Evolutionary conservation across 768 basidiomycete species (phyloP), one percentile per base, ranked within the genome.

Genomic region (Suillus luteus): DNA sequence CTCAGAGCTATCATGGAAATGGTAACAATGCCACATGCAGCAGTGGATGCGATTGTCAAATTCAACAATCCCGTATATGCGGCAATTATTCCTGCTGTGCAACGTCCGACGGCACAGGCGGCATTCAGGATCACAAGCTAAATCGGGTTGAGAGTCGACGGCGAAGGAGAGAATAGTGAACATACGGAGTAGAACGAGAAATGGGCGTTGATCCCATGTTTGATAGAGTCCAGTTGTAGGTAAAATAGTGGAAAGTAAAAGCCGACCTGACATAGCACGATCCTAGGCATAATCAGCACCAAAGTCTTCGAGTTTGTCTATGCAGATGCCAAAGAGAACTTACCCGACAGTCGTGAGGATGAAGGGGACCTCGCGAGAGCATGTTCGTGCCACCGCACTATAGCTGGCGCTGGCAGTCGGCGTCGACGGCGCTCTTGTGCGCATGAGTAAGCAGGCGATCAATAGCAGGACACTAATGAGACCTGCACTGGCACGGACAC

Each of bases 171-270:
- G 55, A 4, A 14, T 40, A 46, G 10, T 37, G 41, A 15, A 65
- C 72, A 27, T 63, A 86, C 86, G 22, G 80, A 80, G 67, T 87
- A 87, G 66, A 87, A 87, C 0, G 86, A 80, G 17, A 89, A 74
- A 27, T 72, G 73, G 1, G 75, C 62, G 48, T 73, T 68, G 33
- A 86, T 74, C 3, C 82, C 82, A 55, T 84, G 84, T 62, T 76
- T 76, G 15, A 85, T 77, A 3, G 86, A 78, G 55, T 85, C 81
- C 7, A 87, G 68, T 66, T 89, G 87, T 22, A 89, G 74, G 70
- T 86, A 88, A 71, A 85, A 87, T 51, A 83, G 77, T 0, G 86
- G 84, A 58, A 82, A 84, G 63, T 79, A 81, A 37, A 85, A 70
- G 0, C 81, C 83, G 3, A 77, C 64, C 55, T 57, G 55, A 11